These are phyloP conservation scores for Aspergillus heteromorphus DNA, from an alignment of 495 filamentous ascomycete genomes.

Conservation along the genomic window DNA sequence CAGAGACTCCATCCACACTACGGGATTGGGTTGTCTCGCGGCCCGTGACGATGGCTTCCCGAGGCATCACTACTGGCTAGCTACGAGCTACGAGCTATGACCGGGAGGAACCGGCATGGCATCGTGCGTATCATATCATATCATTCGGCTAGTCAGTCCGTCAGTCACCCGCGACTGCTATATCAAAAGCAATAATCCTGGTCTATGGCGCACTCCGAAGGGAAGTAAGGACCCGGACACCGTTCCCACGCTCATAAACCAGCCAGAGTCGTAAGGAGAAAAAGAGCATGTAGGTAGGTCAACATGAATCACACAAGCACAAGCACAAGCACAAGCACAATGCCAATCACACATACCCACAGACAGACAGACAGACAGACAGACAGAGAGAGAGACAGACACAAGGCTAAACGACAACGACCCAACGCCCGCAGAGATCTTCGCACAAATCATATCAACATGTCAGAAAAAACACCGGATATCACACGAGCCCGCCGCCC, in stretches of 20 bases:
- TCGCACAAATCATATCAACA: background rate
- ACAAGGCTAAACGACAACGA: no score
- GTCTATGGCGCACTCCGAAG: constrained; percentile 2
- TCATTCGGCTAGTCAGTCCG: background rate
- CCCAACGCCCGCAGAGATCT: background rate
- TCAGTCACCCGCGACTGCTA: background rate
- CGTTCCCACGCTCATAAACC: constrained; percentile 4
- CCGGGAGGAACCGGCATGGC: background rate
- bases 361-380: no score
- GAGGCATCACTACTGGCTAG: no score
- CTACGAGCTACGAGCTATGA: no score
- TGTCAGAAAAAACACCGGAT: background rate
- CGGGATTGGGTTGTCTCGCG: no score
- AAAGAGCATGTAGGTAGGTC: no score
- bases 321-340: background rate
- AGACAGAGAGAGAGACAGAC: no score
- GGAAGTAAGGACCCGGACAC: background rate
- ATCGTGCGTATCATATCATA: background rate
- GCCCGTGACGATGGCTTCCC: no score
- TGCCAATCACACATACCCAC: no score
- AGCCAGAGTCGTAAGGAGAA: background rate
- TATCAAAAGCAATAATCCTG: background rate
- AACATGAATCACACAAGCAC: background rate
- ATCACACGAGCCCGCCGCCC: background rate
- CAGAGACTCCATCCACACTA: no score